Evolutionary conservation across 306 rosid species (phyloP).

Genomic region (Cercis canadensis): DNA sequence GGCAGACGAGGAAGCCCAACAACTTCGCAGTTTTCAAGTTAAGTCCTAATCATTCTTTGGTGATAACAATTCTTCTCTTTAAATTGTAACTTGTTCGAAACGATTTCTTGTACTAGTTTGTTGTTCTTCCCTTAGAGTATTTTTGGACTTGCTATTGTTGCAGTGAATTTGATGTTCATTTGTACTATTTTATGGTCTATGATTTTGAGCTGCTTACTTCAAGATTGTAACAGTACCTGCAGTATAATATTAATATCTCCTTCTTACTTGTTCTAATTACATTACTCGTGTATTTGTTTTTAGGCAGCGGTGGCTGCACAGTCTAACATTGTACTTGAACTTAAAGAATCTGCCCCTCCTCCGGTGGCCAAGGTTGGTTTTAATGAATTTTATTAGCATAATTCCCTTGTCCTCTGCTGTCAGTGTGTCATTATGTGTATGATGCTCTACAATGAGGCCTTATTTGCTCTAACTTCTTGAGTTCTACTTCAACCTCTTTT

Average conservation of each 20-base stretch:
- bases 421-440: constrained; percentile 1
- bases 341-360: constrained; percentile 65
- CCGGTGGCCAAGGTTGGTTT: constrained; percentile 65
- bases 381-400: neutral
- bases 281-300: constrained; percentile 43
- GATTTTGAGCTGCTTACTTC: neutral
- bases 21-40: constrained; percentile 79
- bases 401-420: constrained; percentile 22
- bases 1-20: constrained; percentile 78
- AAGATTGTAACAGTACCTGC: neutral
- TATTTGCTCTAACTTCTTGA: constrained; percentile 24
- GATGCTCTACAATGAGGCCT: constrained; percentile 8
- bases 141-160: constrained; percentile 7
- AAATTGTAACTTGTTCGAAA: neutral
- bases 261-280: constrained; percentile 11
- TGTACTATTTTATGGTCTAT: constrained; percentile 18
- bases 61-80: neutral
- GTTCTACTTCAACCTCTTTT: constrained; percentile 18
- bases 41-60: constrained; percentile 29
- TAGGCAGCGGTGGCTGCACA: constrained; percentile 83
- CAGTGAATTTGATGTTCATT: neutral
- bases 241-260: neutral
- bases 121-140: constrained; percentile 1
- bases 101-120: neutral
- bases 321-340: constrained; percentile 60